A percentile compares a stretch with the other conserved stretches of the same genome.
Evolutionary conservation across 768 basidiomycete species (phyloP).

Genomic region (Vishniacozyma victoriae): DNA sequence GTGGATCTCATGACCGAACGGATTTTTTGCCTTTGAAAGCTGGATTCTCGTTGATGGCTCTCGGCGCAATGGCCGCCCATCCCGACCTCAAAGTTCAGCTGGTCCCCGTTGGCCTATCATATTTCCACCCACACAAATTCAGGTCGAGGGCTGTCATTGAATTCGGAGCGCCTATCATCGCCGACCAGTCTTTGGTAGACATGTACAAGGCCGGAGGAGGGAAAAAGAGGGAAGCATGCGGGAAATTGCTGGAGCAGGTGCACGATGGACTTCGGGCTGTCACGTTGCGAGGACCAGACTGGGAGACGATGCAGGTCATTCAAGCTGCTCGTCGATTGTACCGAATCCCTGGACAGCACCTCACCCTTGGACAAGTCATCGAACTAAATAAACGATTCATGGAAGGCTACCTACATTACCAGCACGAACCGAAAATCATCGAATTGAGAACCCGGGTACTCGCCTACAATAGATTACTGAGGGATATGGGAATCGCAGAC

Average conservation of each 20-base stretch:
- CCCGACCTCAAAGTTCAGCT: constrained; percentile 81
- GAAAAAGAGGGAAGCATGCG: constrained; percentile 82
- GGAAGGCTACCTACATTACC: constrained; percentile 86
- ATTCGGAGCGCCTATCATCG: constrained; percentile 83
- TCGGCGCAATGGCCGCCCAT: constrained; percentile 93
- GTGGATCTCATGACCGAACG: constrained; percentile 97
- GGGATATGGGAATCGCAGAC: constrained; percentile 85
- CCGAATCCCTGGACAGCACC: constrained; percentile 86
- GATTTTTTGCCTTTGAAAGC: constrained; percentile 95
- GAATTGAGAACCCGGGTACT: constrained; percentile 72
- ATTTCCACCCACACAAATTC: constrained; percentile 75
- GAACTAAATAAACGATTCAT: constrained; percentile 88
- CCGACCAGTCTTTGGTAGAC: constrained; percentile 79
- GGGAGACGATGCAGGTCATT: constrained; percentile 95
- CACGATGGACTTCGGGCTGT: constrained; percentile 93
- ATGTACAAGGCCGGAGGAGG: constrained; percentile 86
- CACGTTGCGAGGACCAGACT: constrained; percentile 90
- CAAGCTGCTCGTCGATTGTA: constrained; percentile 92
- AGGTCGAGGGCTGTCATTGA: constrained; percentile 95
- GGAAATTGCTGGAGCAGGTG: constrained; percentile 79
- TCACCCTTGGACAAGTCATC: constrained; percentile 91
- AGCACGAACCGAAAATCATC: constrained; percentile 82
- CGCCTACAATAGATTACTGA: constrained; percentile 79
- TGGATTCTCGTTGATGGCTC: constrained; percentile 94
- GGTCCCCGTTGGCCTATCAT: constrained; percentile 62